Conservation (phyloP, 345 rosid genomes). For the Brassica incana region DNA sequence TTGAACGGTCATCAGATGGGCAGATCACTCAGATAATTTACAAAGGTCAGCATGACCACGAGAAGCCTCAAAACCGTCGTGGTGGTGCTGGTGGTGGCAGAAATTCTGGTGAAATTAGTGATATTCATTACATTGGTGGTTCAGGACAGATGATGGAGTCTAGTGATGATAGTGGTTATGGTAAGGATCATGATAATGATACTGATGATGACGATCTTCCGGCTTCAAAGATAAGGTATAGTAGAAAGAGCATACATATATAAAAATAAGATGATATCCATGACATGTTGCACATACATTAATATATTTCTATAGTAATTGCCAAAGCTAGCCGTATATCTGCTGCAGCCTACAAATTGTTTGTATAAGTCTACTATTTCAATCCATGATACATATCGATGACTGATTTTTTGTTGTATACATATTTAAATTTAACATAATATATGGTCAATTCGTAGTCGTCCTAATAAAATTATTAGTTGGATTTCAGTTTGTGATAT, state of each 20-base stretch:
- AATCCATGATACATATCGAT: neutral
- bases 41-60: constrained; percentile 93
- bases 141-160: constrained; percentile 29
- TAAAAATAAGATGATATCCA: neutral
- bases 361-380: neutral
- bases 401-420: neutral
- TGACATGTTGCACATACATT: neutral
- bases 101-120: constrained; percentile 32
- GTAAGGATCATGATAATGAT: constrained; percentile 48
- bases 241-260: neutral
- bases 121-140: constrained; percentile 33
- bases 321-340: neutral
- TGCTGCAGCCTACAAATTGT: neutral
- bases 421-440: neutral
- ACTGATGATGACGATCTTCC: constrained; percentile 56
- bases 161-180: constrained; percentile 44
- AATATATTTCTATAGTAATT: neutral
- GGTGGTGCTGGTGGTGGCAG: constrained; percentile 49
- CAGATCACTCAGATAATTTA: constrained; percentile 90
- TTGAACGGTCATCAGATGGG: constrained; percentile 85
- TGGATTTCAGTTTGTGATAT: neutral
- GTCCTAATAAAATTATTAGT: neutral
- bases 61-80: constrained; percentile 70
- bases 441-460: neutral
- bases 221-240: constrained; percentile 65